A percentile compares a stretch with the other conserved stretches of the same genome.
Evolutionary conservation across 352 stramenopile species (phyloP).

Genomic region (Plasmopara viticola): DNA sequence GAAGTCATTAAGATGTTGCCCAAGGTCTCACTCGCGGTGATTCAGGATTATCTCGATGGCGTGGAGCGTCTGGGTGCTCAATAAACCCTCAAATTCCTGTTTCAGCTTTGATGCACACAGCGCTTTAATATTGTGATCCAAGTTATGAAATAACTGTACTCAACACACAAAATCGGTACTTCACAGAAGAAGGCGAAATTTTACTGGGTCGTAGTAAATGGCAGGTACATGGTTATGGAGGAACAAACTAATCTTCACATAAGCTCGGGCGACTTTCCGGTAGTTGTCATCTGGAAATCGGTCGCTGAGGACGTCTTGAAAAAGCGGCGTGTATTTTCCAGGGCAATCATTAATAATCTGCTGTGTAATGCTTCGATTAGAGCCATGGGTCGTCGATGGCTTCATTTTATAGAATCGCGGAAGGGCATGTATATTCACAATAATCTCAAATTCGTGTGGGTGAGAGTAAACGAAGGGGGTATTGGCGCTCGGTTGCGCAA

Average conservation of each 20-base stretch:
- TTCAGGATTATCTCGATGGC: background rate
- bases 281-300: background rate
- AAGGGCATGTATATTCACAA: no score
- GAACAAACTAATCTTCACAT: background rate
- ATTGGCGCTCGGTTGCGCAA: no score
- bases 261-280: background rate
- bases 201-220: background rate
- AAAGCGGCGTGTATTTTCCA: background rate
- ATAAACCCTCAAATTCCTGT: background rate
- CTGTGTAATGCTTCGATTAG: no score
- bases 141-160: background rate
- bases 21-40: background rate
- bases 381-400: no score
- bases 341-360: no score
- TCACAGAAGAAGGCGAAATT: background rate
- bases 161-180: background rate
- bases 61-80: background rate
- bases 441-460: no score
- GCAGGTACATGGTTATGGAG: background rate
- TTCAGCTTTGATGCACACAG: background rate
- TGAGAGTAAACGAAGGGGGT: no score
- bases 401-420: no score
- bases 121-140: background rate
- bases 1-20: background rate
- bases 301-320: background rate